Base-by-base conservation (phyloP, 1,139 yeast genomes). In the Groenewaldozyma auringiensis region DNA sequence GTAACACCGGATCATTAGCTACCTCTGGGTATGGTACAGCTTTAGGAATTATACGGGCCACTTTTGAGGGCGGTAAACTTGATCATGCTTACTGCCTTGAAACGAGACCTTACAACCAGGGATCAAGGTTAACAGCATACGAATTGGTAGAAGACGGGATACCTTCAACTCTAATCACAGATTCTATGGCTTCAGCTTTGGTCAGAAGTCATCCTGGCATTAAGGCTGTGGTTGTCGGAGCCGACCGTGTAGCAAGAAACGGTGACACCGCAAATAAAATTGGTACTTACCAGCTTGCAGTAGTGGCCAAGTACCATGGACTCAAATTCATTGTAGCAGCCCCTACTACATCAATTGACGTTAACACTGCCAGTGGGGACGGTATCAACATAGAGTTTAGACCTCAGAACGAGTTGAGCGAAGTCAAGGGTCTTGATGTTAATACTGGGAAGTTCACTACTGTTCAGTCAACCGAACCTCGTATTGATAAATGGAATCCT, bases 1-100 rank as follows among this genome's bases (percentile, higher is more conserved):
- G 74, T 58, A 69, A 69, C 52, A 69, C 74, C 3, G 74, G 74
- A 0, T 86, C 97, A 0, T 70, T 92, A 52, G 98, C 98, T 1
- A 92, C 97, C 2, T 87, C 97, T 2, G 97, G 97, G 1, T 92
- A 88, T 61, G 98, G 98, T 20, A 92, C 98, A 4, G 97, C 97
- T 0, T 72, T 92, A 39, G 97, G 97, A 16, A 85, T 89, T 21
- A 79, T 92, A 42, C 76, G 97, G 54, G 79, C 95, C 0, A 70
- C 85, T 21, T 63, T 67, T 38, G 55, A 61, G 2, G 53, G 48
- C 27, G 67, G 69, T n/a, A 42, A 70, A 65, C 60, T 83, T 64
- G 68, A 78, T 14, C 87, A 80, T 48, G 94, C 84, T 0, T 92
- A 80, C 59, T 94, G 96, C 6, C 75, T 92, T 57, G 98, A 92